Evolutionary conservation across 805 yeast genomes (phyloP), one percentile per base, ranked within the genome.

Genomic region (Cyberlindnera euphorbiae): DNA sequence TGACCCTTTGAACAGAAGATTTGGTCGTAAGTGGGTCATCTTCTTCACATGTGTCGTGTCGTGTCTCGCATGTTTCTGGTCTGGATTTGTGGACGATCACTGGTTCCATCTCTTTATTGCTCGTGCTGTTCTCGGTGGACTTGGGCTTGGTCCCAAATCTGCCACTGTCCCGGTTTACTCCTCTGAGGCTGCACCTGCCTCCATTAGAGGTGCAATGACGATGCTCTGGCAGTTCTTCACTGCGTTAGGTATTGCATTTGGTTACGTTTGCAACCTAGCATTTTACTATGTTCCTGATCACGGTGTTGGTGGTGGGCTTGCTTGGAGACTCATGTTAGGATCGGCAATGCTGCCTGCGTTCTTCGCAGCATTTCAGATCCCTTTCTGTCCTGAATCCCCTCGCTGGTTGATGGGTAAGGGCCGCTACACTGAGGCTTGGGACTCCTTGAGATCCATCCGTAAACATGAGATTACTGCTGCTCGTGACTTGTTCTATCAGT

Each of bases 211-310:
- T 42, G 69, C 81, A 4, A 59, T 79, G 36, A 81, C 79, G 28
- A 78, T 79, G 85, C 67, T 76, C 62, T 80, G 86, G 86, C 86
- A 79, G 58, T 67, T 79, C 45, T 79, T 77, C 67, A 79, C 86
- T 5, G 86, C 86, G 7, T 74, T 77, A 47, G 88, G 88, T 54
- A 78, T 79, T 46, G 77, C 79, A 73, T 64, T 80, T 55, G 88
- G 88, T 37, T 77, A 78, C 53, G 80, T 76, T 27, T 69, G 80
- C 30, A 70, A 76, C 5, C 59, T 80, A 48, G 84, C 83, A 0
- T 79, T 80, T 51, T 77, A 73, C 60, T 59, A 66, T 32, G 75
- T 80, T 32, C 63, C 62, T 24, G 64, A 63, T 11, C 51, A 47
- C 28, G 55, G 55, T 11, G 39, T 58, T 32, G 55, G 55, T 28